Evolutionary conservation across 805 yeast species (phyloP), one percentile per base, ranked within the genome.

Genomic region (Candida ascalaphidarum): DNA sequence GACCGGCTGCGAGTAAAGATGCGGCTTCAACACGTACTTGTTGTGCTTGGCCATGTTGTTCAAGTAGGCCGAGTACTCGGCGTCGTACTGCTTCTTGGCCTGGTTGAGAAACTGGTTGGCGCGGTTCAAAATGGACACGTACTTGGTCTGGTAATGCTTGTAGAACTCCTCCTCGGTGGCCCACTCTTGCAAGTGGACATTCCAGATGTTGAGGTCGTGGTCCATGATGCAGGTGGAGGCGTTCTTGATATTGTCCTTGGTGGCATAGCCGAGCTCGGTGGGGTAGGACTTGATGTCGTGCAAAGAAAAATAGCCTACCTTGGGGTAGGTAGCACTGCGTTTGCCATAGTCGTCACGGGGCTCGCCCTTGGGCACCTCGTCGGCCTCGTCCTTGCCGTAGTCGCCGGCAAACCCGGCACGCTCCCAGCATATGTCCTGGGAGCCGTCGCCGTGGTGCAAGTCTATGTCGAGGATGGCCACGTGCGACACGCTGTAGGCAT

Each of bases 211-310:
- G 46, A 81, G 53, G 41, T 76, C 85, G 48, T 83, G 94, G 20
- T 81, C 84, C 66, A 71, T 65, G 1, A 83, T 57, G 55, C 94
- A 83, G 2, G 82, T 74, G 0, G 88, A 78, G 0, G 94, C 94
- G 43, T 81, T 77, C 44, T 71, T 71, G 24, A 83, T 68, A 34
- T 75, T 74, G 18, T 73, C 81, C 22, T 76, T 72, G 2, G 81
- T 74, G 0, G 94, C 92, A 52, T 64, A 79, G 0, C 85, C 92
- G 7, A 67, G 45, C 44, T 83, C 95, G 1, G 92, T 80, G 1
- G 95, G 95, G 48, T 80, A 83, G 1, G 94, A 81, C 44, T 83
- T 80, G 40, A 84, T 77, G 47, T 83, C 95, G 47, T 84, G 94
- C 41, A 84, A 52, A 1, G 94, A 81, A 46, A 81, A 82, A 46